phyloP scores from a whole-genome alignment of 768 basidiomycete genomes.

The Tylopilus rubrobrunneus region DNA sequence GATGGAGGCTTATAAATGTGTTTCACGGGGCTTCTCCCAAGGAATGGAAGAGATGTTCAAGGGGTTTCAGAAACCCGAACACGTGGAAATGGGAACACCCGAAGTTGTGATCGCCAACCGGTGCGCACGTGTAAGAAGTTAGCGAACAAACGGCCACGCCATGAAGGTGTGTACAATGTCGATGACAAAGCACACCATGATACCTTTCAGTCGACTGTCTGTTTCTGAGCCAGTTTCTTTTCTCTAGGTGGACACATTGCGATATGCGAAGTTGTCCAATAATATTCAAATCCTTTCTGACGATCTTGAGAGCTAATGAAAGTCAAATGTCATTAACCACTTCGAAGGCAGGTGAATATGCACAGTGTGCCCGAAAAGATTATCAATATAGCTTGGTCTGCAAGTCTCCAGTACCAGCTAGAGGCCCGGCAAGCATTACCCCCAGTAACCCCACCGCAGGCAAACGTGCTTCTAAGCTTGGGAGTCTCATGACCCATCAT shows the following conservation, averaged over 20 bases:
- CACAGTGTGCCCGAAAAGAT: neutral
- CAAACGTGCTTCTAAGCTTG: no score
- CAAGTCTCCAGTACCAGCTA: no score
- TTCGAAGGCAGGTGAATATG: neutral
- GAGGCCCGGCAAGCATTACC: no score
- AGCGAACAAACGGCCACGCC: neutral
- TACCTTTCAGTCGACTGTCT: neutral
- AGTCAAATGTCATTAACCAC: no score
- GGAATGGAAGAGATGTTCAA: neutral
- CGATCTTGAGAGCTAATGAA: neutral
- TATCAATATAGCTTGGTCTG: no score
- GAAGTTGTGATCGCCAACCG: neutral
- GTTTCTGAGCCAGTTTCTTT: neutral
- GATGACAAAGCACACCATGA: neutral
- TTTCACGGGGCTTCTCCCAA: neutral
- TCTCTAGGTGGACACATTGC: neutral
- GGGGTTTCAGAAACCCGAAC: neutral
- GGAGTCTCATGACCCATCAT: no score
- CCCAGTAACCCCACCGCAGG: no score
- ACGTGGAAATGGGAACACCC: neutral
- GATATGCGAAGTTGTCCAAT: neutral
- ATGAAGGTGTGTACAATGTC: no score
- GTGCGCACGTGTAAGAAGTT: neutral
- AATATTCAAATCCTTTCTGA: neutral
- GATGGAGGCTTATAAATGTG: neutral